Evolutionary conservation across 2,329 filamentous ascomycete genomes (phyloP), one percentile per base, ranked within the genome.

Genomic region (Gaeumannomyces sp.): DNA sequence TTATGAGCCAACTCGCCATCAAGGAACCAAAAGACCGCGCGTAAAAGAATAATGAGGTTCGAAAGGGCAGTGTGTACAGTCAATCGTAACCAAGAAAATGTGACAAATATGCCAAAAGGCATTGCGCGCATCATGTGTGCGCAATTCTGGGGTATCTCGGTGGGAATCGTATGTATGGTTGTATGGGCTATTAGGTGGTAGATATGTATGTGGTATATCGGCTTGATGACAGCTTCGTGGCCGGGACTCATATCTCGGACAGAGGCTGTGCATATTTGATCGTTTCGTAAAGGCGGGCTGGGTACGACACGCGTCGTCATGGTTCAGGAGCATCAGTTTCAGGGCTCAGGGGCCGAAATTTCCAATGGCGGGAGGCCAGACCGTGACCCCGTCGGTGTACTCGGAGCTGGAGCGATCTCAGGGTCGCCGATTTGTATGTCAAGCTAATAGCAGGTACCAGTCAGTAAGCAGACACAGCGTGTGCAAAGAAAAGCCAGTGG

Each of bases 401-500:
- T 68, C 28, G 68, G 66, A 16, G 70, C 69, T 0, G 69, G 65
- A 2, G 69, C 69, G 29, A 71, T 70, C 59, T 71, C 70, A 1
- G 70, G 69, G 56, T 70, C 69, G 31, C 69, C 67, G 45, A 71
- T 71, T 53, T 70, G 70, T 50, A 71, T 70, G 27, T 71, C 70
- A 35, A 71, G 69, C 68, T 70, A 29, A 61, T 11, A 5, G 60
- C 38, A 28, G 16, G 25, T 6, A 25, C 27, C n/a, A 27, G 35
- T 61, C 25, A 53, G 38, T 13, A 61, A 25, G 38, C 27, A 6
- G 31, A 6, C 38, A 53, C 14, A 63, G n/a, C 14, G 38, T 38
- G n/a, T 19, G 27, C 1, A 1, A 29, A 11, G 8, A n/a, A 31
- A 27, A n/a, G n/a, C 22, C 16, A 59, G 14, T 4, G 13, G 62